Conservation (phyloP, 208 protist species). For the Vickermania ingenoplastis region DNA sequence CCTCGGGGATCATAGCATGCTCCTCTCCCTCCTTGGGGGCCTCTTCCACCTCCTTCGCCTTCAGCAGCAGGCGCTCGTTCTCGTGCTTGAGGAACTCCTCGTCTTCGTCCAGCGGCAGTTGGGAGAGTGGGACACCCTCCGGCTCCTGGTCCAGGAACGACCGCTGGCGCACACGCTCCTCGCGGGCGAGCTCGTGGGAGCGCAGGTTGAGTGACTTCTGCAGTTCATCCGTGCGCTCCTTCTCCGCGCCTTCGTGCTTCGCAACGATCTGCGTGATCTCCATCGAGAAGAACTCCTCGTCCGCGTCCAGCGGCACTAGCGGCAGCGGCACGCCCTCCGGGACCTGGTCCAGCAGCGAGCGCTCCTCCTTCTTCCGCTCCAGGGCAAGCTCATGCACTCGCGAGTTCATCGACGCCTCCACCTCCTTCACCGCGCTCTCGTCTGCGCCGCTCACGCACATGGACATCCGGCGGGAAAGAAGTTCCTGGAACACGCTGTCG, state of each 20-base stretch:
- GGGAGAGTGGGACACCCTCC: conserved; percentile 8
- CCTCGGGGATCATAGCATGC: no score
- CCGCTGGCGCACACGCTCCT: conserved; percentile 8
- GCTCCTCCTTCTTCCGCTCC: conserved; percentile 6
- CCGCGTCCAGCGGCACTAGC: conserved; percentile 24
- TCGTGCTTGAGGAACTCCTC: conserved; percentile 22
- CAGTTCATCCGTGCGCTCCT: conserved; percentile 11
- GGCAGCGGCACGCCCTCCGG: conserved; percentile 24
- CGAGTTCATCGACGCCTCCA: conserved; percentile 4
- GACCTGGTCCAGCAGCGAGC: conserved; percentile 20
- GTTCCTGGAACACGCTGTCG: conserved; percentile 17
- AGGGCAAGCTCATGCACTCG: conserved; percentile 10
- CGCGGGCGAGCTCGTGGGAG: conserved; percentile 7
- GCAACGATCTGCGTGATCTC: conserved; percentile 15
- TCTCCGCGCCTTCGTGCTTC: conserved; percentile 23
- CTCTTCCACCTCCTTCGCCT: conserved; percentile 9
- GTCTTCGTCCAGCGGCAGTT: conserved; percentile 12
- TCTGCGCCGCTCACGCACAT: conserved; percentile 9
- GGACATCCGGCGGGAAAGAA: background rate
- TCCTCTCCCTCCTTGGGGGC: no score
- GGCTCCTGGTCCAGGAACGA: conserved; percentile 12
- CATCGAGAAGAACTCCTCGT: conserved; percentile 17
- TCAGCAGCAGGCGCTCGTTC: conserved; percentile 22
- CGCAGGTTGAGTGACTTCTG: conserved; percentile 8
- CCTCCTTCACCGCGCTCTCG: conserved; percentile 2